phyloP scores from a whole-genome alignment of 169 alveolate species.

The Cryptosporidium sp. region DNA sequence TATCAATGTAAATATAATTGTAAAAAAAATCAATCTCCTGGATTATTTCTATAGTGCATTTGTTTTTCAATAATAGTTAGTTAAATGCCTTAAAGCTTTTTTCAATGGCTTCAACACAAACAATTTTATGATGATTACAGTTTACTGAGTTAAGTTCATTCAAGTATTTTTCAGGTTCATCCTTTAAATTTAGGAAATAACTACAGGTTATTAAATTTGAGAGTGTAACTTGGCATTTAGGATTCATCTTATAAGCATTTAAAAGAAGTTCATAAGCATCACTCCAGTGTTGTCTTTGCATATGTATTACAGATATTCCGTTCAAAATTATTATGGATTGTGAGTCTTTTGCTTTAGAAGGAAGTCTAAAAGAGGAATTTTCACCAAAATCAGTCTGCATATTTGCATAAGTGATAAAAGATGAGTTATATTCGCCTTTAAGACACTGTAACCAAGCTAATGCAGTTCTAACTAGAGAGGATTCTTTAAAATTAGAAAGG shows the following conservation, averaged over 20 bases:
- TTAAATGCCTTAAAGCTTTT: conserved; percentile 10
- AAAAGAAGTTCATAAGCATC: conserved; percentile 54
- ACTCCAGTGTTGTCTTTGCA: conserved; percentile 66
- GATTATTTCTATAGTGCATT: too few relatives aligned
- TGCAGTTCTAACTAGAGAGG: conserved; percentile 49
- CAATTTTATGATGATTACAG: conserved; percentile 7
- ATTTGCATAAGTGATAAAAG: conserved; percentile 69
- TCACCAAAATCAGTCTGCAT: conserved; percentile 73
- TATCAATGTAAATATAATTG: too few relatives aligned
- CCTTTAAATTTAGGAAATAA: conserved; percentile 39
- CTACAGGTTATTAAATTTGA: conserved; percentile 52
- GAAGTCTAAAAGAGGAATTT: conserved; percentile 26
- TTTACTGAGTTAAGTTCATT: conserved; percentile 23
- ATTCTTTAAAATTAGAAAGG: conserved; percentile 44
- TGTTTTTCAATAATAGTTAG: neutral
- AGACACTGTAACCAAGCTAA: conserved; percentile 65
- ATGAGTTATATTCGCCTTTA: conserved; percentile 67
- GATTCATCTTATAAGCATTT: conserved; percentile 55
- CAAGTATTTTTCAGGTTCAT: conserved; percentile 23
- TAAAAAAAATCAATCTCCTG: too few relatives aligned
- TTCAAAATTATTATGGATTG: conserved; percentile 57
- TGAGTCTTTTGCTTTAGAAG: conserved; percentile 17
- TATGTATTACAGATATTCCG: conserved; percentile 55
- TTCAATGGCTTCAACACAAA: conserved; percentile 17
- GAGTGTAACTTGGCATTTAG: conserved; percentile 44